These are phyloP conservation scores for Cyclotella atomus DNA, from an alignment of 108 stramenopile species.

Conservation along the genomic window DNA sequence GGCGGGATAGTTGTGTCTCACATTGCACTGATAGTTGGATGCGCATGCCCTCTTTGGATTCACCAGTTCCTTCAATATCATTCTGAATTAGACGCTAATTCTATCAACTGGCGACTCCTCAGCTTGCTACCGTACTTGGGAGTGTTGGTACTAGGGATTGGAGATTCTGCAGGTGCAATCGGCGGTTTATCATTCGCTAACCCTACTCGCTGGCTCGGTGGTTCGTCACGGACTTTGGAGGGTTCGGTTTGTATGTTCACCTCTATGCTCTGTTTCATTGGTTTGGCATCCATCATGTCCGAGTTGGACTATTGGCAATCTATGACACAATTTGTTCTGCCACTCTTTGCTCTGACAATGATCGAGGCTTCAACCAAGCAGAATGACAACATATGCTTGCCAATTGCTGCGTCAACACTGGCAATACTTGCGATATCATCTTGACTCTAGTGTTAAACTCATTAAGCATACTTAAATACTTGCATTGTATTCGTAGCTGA, in stretches of 20 bases:
- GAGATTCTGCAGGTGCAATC: conserved; percentile 80
- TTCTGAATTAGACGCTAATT: background rate
- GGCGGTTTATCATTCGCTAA: conserved; percentile 48
- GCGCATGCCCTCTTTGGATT: conserved; percentile 77
- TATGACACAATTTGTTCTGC: conserved; percentile 7
- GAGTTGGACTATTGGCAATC: conserved; percentile 7
- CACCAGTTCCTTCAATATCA: conserved; percentile 30
- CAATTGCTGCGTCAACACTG: conserved; percentile 60
- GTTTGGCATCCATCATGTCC: background rate
- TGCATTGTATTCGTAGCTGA: conserved; percentile 1
- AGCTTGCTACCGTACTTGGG: conserved; percentile 58
- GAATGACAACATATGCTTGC: conserved; percentile 85
- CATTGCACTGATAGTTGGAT: conserved; percentile 75
- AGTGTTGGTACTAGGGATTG: conserved; percentile 72
- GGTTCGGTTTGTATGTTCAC: conserved; percentile 80
- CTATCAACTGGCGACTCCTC: background rate
- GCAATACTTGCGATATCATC: background rate
- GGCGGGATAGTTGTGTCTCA: conserved; percentile 73
- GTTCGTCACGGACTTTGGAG: conserved; percentile 69
- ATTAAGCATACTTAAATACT: no score
- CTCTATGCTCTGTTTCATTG: conserved; percentile 52
- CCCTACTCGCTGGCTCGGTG: conserved; percentile 53
- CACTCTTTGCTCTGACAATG: conserved; percentile 56
- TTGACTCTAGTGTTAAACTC: no score
- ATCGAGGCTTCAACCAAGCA: conserved; percentile 81